These are phyloP conservation scores for Ophiocordyceps sinensis DNA, from an alignment of 2,329 filamentous ascomycete species.

Conservation along the genomic window DNA sequence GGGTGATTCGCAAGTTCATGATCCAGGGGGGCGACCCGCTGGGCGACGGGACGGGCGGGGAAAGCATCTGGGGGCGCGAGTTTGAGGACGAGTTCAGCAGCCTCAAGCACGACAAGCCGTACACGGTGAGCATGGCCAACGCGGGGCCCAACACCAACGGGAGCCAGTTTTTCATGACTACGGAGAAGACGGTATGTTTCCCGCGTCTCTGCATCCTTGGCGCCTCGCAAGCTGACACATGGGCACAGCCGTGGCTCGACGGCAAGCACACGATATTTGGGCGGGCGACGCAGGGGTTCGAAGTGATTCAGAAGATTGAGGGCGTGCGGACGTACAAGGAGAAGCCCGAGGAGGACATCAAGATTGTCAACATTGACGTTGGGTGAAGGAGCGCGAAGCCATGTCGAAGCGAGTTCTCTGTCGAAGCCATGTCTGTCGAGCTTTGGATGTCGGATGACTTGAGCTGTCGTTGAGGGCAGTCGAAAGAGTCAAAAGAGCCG, in stretches of 20 bases:
- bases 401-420: too few species aligned
- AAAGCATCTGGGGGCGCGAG: slow-evolving; percentile 84
- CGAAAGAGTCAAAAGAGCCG: too few species aligned
- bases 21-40: slow-evolving; percentile 94
- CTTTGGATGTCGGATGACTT: too few species aligned
- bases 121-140: slow-evolving; percentile 96
- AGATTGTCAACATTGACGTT: slow-evolving; percentile 78
- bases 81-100: slow-evolving; percentile 92
- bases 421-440: background rate
- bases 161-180: slow-evolving; percentile 97
- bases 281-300: slow-evolving; percentile 73
- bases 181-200: slow-evolving; percentile 68
- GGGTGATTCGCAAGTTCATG: slow-evolving; percentile 97
- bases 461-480: too few species aligned
- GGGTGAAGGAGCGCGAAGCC: too few species aligned
- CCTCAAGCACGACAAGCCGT: slow-evolving; percentile 87
- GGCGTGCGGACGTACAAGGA: slow-evolving; percentile 77
- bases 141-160: slow-evolving; percentile 91
- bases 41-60: slow-evolving; percentile 77
- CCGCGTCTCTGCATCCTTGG: background rate
- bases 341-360: slow-evolving; percentile 93
- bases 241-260: slow-evolving; percentile 67
- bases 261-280: slow-evolving; percentile 96
- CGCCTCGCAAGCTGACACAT: background rate
- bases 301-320: slow-evolving; percentile 93